phyloP scores from a whole-genome alignment of 2,329 filamentous ascomycete species.

The Fusarium neocosmosporiellum region DNA sequence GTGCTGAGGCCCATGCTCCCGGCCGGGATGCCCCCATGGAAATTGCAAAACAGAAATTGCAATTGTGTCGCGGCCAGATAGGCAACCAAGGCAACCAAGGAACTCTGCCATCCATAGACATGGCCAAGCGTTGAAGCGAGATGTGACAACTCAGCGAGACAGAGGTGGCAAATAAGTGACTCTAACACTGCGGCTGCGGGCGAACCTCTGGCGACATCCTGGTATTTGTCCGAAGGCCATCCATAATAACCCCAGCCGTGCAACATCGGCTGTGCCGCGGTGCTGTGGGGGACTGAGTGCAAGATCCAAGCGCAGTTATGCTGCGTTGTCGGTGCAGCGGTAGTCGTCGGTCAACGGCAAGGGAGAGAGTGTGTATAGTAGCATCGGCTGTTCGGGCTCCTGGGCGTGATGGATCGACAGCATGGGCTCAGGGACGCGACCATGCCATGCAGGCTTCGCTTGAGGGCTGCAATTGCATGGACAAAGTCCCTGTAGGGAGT shows the following conservation, averaged over 20 bases:
- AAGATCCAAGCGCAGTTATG: slow-evolving; percentile 26
- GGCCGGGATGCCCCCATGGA: slow-evolving; percentile 24
- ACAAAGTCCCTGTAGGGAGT: slow-evolving; percentile 20
- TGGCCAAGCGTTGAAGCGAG: slow-evolving; percentile 21
- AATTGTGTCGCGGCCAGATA: neutral
- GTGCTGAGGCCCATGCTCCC: neutral
- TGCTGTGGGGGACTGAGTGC: slow-evolving; percentile 31
- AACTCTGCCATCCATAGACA: neutral
- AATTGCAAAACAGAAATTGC: neutral
- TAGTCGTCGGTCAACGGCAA: slow-evolving; percentile 27
- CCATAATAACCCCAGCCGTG: slow-evolving; percentile 33
- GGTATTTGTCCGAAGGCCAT: slow-evolving; percentile 16
- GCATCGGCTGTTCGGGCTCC: slow-evolving; percentile 24
- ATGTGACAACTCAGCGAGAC: slow-evolving; percentile 34
- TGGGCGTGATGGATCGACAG: slow-evolving; percentile 29
- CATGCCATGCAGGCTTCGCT: slow-evolving; percentile 24
- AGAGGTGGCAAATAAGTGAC: slow-evolving; percentile 4
- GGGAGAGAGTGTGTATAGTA: slow-evolving; percentile 6
- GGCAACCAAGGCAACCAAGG: neutral
- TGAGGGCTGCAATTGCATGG: slow-evolving; percentile 7
- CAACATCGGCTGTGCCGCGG: slow-evolving; percentile 26
- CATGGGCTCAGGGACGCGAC: slow-evolving; percentile 33
- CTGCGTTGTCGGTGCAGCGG: slow-evolving; percentile 9
- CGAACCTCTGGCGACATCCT: slow-evolving; percentile 7
- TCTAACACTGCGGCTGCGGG: slow-evolving; percentile 9